A percentile compares a stretch with the other conserved stretches of the same genome.
phyloP scores from a whole-genome alignment of 1,284 basidiomycete species.

The Malassezia cuniculi region DNA sequence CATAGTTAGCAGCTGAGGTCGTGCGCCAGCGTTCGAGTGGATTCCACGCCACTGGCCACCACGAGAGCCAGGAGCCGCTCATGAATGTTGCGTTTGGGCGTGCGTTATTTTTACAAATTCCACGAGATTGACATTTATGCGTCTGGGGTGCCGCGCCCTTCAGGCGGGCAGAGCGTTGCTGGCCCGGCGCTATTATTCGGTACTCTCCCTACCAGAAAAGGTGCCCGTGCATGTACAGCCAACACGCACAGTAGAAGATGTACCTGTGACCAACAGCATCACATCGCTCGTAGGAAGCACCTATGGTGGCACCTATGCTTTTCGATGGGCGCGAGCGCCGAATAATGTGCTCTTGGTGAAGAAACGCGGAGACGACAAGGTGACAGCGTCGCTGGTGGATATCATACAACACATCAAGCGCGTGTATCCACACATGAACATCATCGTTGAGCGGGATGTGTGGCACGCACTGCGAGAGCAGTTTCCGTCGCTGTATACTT shows the following conservation, averaged over 20 bases:
- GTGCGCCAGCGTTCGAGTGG: slow-evolving; percentile 3
- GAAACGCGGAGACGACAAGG: slow-evolving; percentile 48
- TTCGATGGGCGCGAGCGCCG: slow-evolving; percentile 39
- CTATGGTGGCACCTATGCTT: slow-evolving; percentile 36
- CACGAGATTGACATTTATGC: too few species aligned
- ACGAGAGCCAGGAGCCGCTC: slow-evolving; percentile 2
- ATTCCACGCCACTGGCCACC: slow-evolving; percentile 15
- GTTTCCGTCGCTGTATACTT: slow-evolving; percentile 33
- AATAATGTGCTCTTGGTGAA: slow-evolving; percentile 49
- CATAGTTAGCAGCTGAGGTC: slow-evolving; percentile 47
- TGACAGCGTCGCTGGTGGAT: slow-evolving; percentile 45
- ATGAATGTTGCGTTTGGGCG: too few species aligned
- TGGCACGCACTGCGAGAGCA: slow-evolving; percentile 55
- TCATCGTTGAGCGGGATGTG: slow-evolving; percentile 59
- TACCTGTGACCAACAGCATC: slow-evolving; percentile 20
- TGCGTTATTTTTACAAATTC: too few species aligned
- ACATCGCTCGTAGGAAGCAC: slow-evolving; percentile 32
- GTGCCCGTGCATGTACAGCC: too few species aligned
- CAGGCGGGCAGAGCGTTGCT: too few species aligned
- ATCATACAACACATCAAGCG: slow-evolving; percentile 43
- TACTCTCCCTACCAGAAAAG: too few species aligned
- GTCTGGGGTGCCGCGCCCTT: too few species aligned
- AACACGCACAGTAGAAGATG: slow-evolving; percentile 8
- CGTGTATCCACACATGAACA: slow-evolving; percentile 57
- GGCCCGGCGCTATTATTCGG: too few species aligned